A percentile compares a stretch with the other conserved stretches of the same genome.
Conservation (phyloP, 73 alveolate genomes). For the Loxodes magnus region DNA sequence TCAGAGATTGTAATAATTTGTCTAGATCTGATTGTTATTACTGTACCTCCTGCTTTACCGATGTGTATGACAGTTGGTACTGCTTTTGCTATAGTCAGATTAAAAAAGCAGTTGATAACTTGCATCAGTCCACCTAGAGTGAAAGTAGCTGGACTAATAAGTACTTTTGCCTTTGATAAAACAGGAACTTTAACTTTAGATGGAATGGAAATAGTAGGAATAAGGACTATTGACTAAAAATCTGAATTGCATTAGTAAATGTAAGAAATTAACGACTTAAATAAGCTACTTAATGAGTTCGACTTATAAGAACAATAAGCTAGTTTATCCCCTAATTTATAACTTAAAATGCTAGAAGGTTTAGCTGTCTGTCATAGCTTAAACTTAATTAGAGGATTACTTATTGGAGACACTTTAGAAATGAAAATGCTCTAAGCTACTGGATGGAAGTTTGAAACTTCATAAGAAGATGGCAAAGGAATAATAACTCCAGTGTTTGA, state of each 20-base stretch:
- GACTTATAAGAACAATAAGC: background rate
- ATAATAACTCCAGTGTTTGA: background rate
- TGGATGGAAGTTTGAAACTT: slow-evolving; percentile 68
- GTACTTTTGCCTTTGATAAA: slow-evolving; percentile 85
- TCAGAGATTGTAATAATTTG: slow-evolving; percentile 8
- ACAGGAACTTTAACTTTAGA: slow-evolving; percentile 97
- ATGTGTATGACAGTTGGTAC: slow-evolving; percentile 48
- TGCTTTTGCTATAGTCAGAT: slow-evolving; percentile 36
- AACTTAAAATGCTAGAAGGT: slow-evolving; percentile 17
- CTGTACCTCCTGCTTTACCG: slow-evolving; percentile 75
- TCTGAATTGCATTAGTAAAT: too few species aligned
- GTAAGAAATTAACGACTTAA: too few species aligned
- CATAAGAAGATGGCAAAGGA: slow-evolving; percentile 9
- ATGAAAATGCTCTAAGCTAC: slow-evolving; percentile 89
- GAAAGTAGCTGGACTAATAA: slow-evolving; percentile 84
- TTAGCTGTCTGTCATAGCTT: slow-evolving; percentile 89
- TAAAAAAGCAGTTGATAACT: slow-evolving; percentile 45
- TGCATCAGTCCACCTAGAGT: slow-evolving; percentile 84
- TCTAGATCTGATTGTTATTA: slow-evolving; percentile 41
- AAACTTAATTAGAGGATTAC: slow-evolving; percentile 62
- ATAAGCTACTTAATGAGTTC: too few species aligned
- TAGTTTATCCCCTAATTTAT: background rate
- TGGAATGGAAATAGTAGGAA: slow-evolving; percentile 71
- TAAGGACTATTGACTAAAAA: background rate
- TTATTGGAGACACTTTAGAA: slow-evolving; percentile 94